These are phyloP conservation scores for Colletotrichum viniferum DNA, from an alignment of 2,329 filamentous ascomycete genomes.

Conservation along the genomic window DNA sequence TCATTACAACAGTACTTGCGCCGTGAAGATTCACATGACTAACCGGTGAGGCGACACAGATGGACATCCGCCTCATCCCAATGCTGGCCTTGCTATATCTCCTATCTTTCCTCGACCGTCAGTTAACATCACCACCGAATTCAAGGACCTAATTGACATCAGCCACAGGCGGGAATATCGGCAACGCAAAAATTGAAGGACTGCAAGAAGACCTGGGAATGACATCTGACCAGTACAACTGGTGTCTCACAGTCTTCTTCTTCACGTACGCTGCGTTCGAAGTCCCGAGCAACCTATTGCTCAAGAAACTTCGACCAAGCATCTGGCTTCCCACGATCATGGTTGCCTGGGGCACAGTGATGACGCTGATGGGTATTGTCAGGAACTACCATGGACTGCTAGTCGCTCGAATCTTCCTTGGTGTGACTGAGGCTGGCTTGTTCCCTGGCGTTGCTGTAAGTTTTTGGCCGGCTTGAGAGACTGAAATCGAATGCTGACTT, in stretches of 20 bases:
- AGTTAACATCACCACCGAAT: conserved; percentile 9
- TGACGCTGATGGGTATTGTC: conserved; percentile 60
- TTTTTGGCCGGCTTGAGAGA: not conserved
- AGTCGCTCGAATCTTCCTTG: conserved; percentile 60
- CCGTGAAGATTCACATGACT: not conserved
- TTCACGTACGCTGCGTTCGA: conserved; percentile 80
- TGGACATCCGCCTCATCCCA: conserved; percentile 58
- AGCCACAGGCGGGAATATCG: conserved; percentile 60
- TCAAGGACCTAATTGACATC: not conserved
- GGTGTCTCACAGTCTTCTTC: conserved; percentile 75
- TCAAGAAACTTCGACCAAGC: conserved; percentile 75
- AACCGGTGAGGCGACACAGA: conserved; percentile 33
- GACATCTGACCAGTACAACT: conserved; percentile 72
- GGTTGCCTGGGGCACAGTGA: conserved; percentile 58
- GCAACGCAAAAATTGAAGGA: conserved; percentile 70
- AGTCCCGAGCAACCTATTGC: conserved; percentile 75
- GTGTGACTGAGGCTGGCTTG: conserved; percentile 69
- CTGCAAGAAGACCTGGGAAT: conserved; percentile 59
- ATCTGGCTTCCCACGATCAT: conserved; percentile 81
- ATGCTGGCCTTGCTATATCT: conserved; percentile 72
- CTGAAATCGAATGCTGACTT: not conserved
- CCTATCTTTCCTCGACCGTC: conserved; percentile 70
- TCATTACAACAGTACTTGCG: not conserved
- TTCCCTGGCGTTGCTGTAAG: conserved; percentile 65
- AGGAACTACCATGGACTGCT: conserved; percentile 51